Evolutionary conservation across 2,329 filamentous ascomycete species (phyloP).

Genomic region (Colletotrichum tabaci): DNA sequence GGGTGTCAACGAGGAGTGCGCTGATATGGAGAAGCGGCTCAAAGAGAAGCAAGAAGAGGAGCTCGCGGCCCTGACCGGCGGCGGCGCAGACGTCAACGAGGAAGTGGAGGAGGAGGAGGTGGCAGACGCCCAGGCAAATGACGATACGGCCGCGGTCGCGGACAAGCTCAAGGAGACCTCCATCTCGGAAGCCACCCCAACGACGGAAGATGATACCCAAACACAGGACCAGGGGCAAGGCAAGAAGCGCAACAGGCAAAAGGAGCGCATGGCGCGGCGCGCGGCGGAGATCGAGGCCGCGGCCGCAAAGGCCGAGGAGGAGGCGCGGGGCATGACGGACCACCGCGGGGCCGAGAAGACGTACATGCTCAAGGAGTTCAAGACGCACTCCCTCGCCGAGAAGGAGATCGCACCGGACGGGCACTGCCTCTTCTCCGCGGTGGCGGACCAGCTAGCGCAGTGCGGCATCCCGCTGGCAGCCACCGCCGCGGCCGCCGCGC

Average conservation of each 20-base stretch:
- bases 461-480: slow-evolving; percentile 60
- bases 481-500: slow-evolving; percentile 29
- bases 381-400: slow-evolving; percentile 76
- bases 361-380: slow-evolving; percentile 79
- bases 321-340: slow-evolving; percentile 83
- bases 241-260: slow-evolving; percentile 91
- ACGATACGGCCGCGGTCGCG: slow-evolving; percentile 47
- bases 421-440: slow-evolving; percentile 93
- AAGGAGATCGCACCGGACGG: slow-evolving; percentile 90
- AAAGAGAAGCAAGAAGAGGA: slow-evolving; percentile 78
- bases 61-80: slow-evolving; percentile 59
- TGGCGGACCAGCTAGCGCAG: slow-evolving; percentile 84
- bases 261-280: slow-evolving; percentile 89
- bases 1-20: slow-evolving; percentile 83
- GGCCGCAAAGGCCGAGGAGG: slow-evolving; percentile 77
- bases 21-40: slow-evolving; percentile 76
- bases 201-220: slow-evolving; percentile 27
- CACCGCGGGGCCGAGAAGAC: slow-evolving; percentile 78
- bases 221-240: slow-evolving; percentile 46
- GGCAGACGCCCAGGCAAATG: slow-evolving; percentile 44
- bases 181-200: slow-evolving; percentile 32
- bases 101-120: slow-evolving; percentile 29
- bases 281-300: slow-evolving; percentile 86
- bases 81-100: slow-evolving; percentile 24
- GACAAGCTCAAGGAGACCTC: slow-evolving; percentile 35